These are phyloP conservation scores for Russula ochroleuca DNA, from an alignment of 768 basidiomycete genomes.

Conservation along the genomic window DNA sequence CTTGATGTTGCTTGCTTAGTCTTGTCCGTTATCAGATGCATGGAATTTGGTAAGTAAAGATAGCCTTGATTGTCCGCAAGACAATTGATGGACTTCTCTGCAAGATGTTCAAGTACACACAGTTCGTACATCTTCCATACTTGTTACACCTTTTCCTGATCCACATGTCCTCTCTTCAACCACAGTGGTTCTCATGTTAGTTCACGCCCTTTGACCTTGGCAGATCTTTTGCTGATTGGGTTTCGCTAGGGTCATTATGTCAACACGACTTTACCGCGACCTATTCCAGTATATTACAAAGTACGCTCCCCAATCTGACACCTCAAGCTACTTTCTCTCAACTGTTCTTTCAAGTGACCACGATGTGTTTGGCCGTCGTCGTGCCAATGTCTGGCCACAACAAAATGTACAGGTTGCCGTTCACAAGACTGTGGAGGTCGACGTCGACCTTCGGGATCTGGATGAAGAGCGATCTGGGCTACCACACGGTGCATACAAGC, in stretches of 20 bases:
- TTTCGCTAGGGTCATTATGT: constrained; percentile 21
- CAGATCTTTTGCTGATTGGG: background rate
- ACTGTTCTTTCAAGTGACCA: constrained; percentile 22
- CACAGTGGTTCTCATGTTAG: constrained; percentile 27
- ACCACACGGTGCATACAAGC: background rate
- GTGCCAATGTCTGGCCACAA: constrained; percentile 18
- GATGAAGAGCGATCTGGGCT: constrained; percentile 10
- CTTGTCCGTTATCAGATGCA: constrained; percentile 11
- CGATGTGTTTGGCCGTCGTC: constrained; percentile 22
- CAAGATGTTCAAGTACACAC: constrained; percentile 28
- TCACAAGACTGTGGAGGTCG: constrained; percentile 20
- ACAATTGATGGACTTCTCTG: background rate
- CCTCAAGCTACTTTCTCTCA: constrained; percentile 8
- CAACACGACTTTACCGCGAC: constrained; percentile 26
- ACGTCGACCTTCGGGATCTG: constrained; percentile 14
- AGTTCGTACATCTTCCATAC: constrained; percentile 19
- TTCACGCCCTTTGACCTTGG: background rate
- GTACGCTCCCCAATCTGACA: constrained; percentile 14
- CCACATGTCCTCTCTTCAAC: background rate
- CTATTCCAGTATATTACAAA: constrained; percentile 27
- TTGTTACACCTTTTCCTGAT: constrained; percentile 1
- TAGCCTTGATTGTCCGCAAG: background rate
- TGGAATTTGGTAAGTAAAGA: constrained; percentile 22
- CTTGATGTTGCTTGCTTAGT: background rate
- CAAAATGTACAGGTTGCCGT: constrained; percentile 22